A percentile compares a stretch with the other conserved stretches of the same genome.
phyloP scores from a whole-genome alignment of 164 flowering plant genomes.

The Tetracentron sinense region DNA sequence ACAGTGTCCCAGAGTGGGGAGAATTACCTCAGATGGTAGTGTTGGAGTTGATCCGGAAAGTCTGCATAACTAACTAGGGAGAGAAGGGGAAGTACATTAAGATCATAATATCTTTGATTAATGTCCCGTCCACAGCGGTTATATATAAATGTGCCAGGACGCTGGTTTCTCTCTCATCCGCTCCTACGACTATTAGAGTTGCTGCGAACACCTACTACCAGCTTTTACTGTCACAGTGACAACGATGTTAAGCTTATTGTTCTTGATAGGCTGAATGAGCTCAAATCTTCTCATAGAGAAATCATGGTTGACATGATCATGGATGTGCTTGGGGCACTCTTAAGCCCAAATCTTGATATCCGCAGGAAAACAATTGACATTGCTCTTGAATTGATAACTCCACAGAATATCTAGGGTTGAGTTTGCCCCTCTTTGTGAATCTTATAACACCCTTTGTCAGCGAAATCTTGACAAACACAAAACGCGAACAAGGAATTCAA shows the following conservation, averaged over 20 bases:
- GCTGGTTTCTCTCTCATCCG: conserved; percentile 86
- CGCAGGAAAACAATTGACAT: conserved; percentile 87
- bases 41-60: conserved; percentile 85
- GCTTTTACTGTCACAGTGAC: conserved; percentile 87
- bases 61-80: conserved; percentile 61
- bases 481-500: too few species aligned
- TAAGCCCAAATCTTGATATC: conserved; percentile 83
- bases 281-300: conserved; percentile 75
- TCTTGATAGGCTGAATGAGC: conserved; percentile 82
- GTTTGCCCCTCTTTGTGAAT: too few species aligned
- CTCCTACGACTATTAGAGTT: conserved; percentile 87
- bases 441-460: too few species aligned
- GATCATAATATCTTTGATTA: conserved; percentile 72
- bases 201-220: conserved; percentile 87
- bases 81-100: conserved; percentile 89
- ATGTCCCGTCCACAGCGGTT: conserved; percentile 82
- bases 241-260: conserved; percentile 95
- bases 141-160: conserved; percentile 89
- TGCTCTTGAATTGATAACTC: conserved; percentile 82
- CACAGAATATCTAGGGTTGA: too few species aligned
- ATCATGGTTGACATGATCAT: conserved; percentile 89
- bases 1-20: conserved; percentile 72
- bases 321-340: conserved; percentile 93
- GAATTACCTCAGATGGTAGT: conserved; percentile 94
- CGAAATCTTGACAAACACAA: too few species aligned